Evolutionary conservation across 768 basidiomycete species (phyloP).

Genomic region (Lenzites betulinus): DNA sequence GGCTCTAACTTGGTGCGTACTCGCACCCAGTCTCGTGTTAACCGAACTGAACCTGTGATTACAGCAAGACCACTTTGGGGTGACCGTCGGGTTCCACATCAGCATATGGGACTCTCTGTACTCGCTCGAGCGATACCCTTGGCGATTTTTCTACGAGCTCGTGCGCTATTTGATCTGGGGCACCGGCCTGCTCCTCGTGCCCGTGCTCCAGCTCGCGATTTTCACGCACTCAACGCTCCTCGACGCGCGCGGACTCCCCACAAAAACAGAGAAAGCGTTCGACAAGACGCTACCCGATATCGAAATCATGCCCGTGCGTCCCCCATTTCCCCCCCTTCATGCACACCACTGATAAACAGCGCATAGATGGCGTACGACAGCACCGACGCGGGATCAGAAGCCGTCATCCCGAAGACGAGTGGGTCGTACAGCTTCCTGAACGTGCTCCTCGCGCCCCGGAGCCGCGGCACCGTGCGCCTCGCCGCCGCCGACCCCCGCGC

Average conservation of each 20-base stretch:
- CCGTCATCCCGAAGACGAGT: background rate
- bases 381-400: slow-evolving; percentile 1
- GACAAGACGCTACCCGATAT: slow-evolving; percentile 37
- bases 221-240: slow-evolving; percentile 34
- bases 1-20: slow-evolving; percentile 28
- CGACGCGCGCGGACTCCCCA: slow-evolving; percentile 20
- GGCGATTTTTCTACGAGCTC: slow-evolving; percentile 33
- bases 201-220: slow-evolving; percentile 36
- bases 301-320: slow-evolving; percentile 39
- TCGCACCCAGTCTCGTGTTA: background rate
- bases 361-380: slow-evolving; percentile 24
- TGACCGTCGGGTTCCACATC: slow-evolving; percentile 37
- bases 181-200: slow-evolving; percentile 36
- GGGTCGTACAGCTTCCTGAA: slow-evolving; percentile 25
- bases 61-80: slow-evolving; percentile 43
- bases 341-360: too few relatives aligned
- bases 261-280: slow-evolving; percentile 13
- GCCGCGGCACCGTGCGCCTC: slow-evolving; percentile 30
- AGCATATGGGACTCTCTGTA: slow-evolving; percentile 37
- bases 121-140: slow-evolving; percentile 30
- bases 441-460: slow-evolving; percentile 30
- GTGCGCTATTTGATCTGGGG: slow-evolving; percentile 37
- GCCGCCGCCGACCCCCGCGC: slow-evolving; percentile 34
- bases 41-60: background rate
- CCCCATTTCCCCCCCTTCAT: too few relatives aligned